A percentile compares a stretch with the other conserved stretches of the same genome.
Conservation (phyloP, 805 yeast genomes). For the Priceomyces fermenticarens region DNA sequence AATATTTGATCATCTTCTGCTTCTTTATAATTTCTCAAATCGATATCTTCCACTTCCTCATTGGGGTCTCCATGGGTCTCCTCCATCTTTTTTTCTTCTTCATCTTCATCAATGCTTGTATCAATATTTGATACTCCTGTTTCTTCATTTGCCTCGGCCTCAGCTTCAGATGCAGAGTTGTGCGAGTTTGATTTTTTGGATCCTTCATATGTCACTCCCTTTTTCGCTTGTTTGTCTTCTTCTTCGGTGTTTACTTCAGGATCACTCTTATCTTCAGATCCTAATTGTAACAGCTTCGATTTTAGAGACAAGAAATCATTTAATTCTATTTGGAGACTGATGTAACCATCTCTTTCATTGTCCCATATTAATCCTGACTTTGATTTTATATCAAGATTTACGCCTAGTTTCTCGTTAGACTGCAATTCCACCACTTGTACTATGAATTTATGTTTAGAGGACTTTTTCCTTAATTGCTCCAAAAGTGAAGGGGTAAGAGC, state of each 20-base stretch:
- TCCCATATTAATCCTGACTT: slow-evolving; percentile 60
- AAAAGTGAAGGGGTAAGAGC: slow-evolving; percentile 30
- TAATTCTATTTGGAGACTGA: slow-evolving; percentile 28
- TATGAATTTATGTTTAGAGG: slow-evolving; percentile 57
- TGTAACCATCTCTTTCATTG: slow-evolving; percentile 50
- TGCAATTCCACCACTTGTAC: slow-evolving; percentile 41
- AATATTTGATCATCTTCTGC: neutral
- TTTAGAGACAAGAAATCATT: too few relatives aligned
- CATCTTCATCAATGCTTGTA: neutral
- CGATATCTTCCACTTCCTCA: neutral
- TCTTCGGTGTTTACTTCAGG: neutral
- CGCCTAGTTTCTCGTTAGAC: slow-evolving; percentile 15
- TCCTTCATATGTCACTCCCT: too few relatives aligned
- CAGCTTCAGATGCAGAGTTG: neutral
- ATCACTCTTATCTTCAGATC: neutral
- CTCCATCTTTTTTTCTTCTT: neutral
- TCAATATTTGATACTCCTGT: neutral
- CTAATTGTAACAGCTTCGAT: neutral
- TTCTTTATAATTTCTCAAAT: neutral
- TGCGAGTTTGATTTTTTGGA: too few relatives aligned
- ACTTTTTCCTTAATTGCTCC: slow-evolving; percentile 34
- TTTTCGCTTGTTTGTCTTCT: neutral
- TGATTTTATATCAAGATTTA: slow-evolving; percentile 24
- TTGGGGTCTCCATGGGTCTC: neutral
- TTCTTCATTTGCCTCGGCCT: neutral